Conservation (phyloP, 1,284 basidiomycete species). For the Austroboletus niveus region DNA sequence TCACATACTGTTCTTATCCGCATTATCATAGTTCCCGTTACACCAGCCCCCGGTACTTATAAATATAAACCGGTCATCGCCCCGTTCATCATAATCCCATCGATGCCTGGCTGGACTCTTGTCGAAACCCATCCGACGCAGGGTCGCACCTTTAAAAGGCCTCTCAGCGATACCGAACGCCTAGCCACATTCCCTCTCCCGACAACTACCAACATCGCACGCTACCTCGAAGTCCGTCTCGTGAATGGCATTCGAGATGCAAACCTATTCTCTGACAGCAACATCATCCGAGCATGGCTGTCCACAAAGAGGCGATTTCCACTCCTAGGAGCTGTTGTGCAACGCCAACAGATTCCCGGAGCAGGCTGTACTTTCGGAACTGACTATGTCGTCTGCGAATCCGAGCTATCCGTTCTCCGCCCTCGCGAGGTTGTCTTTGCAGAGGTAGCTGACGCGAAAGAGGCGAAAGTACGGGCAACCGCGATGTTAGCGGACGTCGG, state of each 20-base stretch:
- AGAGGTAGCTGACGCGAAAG: conserved; percentile 11
- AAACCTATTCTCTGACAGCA: conserved; percentile 1
- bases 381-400: conserved; percentile 21
- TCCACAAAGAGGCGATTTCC: conserved; percentile 23
- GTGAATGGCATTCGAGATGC: conserved; percentile 6
- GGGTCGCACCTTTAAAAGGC: conserved; percentile 16
- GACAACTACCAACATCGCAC: not conserved
- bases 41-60: too few relatives aligned
- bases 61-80: too few relatives aligned
- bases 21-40: too few relatives aligned
- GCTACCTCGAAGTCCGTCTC: conserved; percentile 10
- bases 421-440: conserved; percentile 9
- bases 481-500: conserved; percentile 4
- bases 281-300: conserved; percentile 17
- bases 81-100: too few relatives aligned
- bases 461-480: not conserved
- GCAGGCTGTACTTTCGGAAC: too few relatives aligned
- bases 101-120: too few relatives aligned
- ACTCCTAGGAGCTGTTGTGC: conserved; percentile 15
- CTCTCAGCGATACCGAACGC: conserved; percentile 9
- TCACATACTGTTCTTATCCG: too few relatives aligned
- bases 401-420: conserved; percentile 9
- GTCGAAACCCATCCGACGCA: too few relatives aligned
- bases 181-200: too few relatives aligned
- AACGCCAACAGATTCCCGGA: not conserved